A percentile compares a stretch with the other conserved stretches of the same genome.
phyloP scores from a whole-genome alignment of 306 rosid species.

The Cucumis hystrix region DNA sequence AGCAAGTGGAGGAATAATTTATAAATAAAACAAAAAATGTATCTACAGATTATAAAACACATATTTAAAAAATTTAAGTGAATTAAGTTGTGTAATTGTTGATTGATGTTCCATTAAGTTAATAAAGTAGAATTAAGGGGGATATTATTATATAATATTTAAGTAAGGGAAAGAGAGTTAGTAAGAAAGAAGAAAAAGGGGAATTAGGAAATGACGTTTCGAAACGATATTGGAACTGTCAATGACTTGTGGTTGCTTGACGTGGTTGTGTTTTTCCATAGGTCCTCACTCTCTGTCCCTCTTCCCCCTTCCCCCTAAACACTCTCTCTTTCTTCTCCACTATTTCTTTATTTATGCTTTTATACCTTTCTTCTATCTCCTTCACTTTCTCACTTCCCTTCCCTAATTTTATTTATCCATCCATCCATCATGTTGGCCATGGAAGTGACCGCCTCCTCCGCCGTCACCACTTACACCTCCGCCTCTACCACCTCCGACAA shows the following conservation, averaged over 20 bases:
- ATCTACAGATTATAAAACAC: no score
- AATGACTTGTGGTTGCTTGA: slow-evolving; percentile 4
- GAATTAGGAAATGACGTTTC: slow-evolving; percentile 9
- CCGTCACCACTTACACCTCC: slow-evolving; percentile 3
- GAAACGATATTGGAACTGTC: slow-evolving; percentile 20
- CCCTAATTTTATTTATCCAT: no score
- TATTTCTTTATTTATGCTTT: neutral
- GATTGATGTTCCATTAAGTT: no score
- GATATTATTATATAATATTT: no score
- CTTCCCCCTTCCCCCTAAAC: neutral
- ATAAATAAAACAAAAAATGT: neutral
- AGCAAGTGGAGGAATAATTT: neutral
- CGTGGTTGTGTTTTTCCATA: slow-evolving; percentile 14
- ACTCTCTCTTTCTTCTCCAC: neutral
- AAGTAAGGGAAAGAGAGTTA: no score
- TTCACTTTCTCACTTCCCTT: no score
- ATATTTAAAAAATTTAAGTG: no score
- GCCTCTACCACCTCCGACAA: neutral
- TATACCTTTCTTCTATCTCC: no score
- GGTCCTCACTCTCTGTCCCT: slow-evolving; percentile 11
- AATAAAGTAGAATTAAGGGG: no score
- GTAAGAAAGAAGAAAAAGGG: no score
- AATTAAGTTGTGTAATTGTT: no score
- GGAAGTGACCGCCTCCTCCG: slow-evolving; percentile 4
- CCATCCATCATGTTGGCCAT: slow-evolving; percentile 18